Conservation (phyloP, 495 filamentous ascomycete species). For the Neurospora hispaniola region DNA sequence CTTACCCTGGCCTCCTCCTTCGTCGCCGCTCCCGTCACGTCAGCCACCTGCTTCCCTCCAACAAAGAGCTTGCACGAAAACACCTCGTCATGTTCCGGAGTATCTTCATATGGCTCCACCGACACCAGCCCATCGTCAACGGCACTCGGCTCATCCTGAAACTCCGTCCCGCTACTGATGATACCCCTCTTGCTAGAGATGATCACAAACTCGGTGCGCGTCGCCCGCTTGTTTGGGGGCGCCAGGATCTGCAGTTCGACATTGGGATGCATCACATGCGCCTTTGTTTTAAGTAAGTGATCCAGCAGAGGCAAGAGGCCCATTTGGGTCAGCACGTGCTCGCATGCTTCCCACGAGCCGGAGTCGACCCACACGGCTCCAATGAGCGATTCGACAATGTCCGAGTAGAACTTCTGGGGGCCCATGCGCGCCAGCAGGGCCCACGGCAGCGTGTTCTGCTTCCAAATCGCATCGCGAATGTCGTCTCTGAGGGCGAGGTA, state of each 20-base stretch:
- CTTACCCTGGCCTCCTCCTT: conserved; percentile 46
- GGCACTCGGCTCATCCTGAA: conserved; percentile 40
- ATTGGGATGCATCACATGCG: conserved; percentile 65
- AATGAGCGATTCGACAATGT: conserved; percentile 71
- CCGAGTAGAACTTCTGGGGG: conserved; percentile 74
- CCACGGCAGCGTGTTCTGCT: conserved; percentile 59
- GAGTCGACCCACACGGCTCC: conserved; percentile 85
- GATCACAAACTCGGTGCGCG: neutral
- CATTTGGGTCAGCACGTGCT: conserved; percentile 46
- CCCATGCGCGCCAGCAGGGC: conserved; percentile 50
- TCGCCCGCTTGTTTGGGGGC: neutral
- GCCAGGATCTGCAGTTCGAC: conserved; percentile 52
- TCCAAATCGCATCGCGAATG: conserved; percentile 40
- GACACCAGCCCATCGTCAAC: conserved; percentile 13
- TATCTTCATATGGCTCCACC: conserved; percentile 8
- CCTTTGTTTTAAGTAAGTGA: conserved; percentile 45
- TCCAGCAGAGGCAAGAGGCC: conserved; percentile 56
- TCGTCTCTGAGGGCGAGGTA: conserved; percentile 37
- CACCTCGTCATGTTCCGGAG: conserved; percentile 10
- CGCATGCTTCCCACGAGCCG: conserved; percentile 47
- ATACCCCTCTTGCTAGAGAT: neutral
- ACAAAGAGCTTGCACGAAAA: conserved; percentile 42
- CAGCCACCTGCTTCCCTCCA: conserved; percentile 35
- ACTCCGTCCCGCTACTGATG: conserved; percentile 16
- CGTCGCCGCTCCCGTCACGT: conserved; percentile 34